Evolutionary conservation across 2,329 filamentous ascomycete species (phyloP).

Genomic region (Exophiala dermatitidis): DNA sequence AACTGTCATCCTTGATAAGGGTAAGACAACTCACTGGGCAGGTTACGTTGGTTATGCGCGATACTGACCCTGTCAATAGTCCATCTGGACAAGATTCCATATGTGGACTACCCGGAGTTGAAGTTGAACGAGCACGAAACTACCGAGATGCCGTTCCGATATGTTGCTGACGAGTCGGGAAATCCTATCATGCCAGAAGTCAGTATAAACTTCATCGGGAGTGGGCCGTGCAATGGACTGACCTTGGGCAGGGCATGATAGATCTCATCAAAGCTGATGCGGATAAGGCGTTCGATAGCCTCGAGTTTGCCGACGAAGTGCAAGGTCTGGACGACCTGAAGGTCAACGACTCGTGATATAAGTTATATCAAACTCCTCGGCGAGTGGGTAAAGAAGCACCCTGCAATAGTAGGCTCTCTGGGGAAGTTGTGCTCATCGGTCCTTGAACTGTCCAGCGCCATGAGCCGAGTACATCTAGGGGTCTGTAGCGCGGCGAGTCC

Average conservation of each 20-base stretch:
- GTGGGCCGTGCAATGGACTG: slow-evolving; percentile 12
- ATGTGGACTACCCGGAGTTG: slow-evolving; percentile 82
- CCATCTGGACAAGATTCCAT: slow-evolving; percentile 68
- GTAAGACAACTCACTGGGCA: slow-evolving; percentile 43
- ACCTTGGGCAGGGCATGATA: slow-evolving; percentile 67
- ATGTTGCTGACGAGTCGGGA: slow-evolving; percentile 68
- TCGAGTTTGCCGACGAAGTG: slow-evolving; percentile 52
- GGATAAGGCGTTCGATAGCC: slow-evolving; percentile 81
- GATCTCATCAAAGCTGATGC: slow-evolving; percentile 89
- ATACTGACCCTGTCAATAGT: slow-evolving; percentile 44
- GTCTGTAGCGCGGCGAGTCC: too few relatives aligned
- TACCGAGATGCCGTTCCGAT: slow-evolving; percentile 96
- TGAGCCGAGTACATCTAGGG: too few relatives aligned
- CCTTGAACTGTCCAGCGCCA: too few relatives aligned
- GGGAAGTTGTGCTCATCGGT: too few relatives aligned
- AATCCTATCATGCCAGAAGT: slow-evolving; percentile 89
- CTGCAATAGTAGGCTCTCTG: too few relatives aligned
- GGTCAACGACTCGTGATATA: slow-evolving; percentile 8
- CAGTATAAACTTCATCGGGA: slow-evolving; percentile 31
- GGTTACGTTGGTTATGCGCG: not conserved
- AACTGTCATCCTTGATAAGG: slow-evolving; percentile 75
- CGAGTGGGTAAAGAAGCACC: too few relatives aligned
- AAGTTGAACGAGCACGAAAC: slow-evolving; percentile 86
- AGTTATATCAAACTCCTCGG: too few relatives aligned
- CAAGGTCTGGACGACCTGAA: slow-evolving; percentile 13